These are phyloP conservation scores for Lolium rigidum DNA, from an alignment of 176 grass and related monocot species.

Conservation along the genomic window DNA sequence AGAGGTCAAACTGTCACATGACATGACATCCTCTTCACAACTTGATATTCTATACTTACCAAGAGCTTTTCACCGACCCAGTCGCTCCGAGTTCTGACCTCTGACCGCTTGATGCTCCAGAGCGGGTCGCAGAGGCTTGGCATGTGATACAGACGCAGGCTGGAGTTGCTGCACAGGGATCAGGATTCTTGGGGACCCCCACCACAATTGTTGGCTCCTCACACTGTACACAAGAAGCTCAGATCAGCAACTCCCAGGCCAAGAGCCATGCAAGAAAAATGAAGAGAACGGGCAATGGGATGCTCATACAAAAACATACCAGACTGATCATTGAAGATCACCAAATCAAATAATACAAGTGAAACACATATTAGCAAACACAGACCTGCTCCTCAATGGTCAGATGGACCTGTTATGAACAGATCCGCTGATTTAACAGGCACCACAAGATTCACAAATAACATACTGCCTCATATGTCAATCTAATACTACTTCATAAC, in stretches of 20 bases:
- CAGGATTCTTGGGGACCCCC: constrained; percentile 40
- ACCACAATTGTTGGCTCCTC: constrained; percentile 38
- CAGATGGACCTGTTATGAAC: not conserved
- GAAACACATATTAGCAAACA: not conserved
- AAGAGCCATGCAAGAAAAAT: constrained; percentile 16
- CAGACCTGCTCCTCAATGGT: constrained; percentile 11
- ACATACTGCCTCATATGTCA: constrained; percentile 1
- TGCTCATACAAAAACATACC: no score
- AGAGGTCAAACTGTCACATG: constrained; percentile 50
- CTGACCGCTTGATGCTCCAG: constrained; percentile 43
- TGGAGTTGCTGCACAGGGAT: constrained; percentile 35
- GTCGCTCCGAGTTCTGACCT: constrained; percentile 47
- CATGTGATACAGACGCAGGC: constrained; percentile 44
- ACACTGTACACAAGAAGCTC: constrained; percentile 43
- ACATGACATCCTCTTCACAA: constrained; percentile 46
- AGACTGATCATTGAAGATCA: not conserved
- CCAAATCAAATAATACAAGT: not conserved
- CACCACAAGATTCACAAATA: no score
- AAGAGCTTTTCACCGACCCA: constrained; percentile 45
- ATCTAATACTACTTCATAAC: not conserved
- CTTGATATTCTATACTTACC: constrained; percentile 39
- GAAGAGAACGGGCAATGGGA: no score
- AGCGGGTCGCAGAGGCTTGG: constrained; percentile 25
- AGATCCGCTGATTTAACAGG: constrained; percentile 17
- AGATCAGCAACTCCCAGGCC: constrained; percentile 39